phyloP scores from a whole-genome alignment of 1,284 basidiomycete genomes.

The Fomitiporia mediterranea region DNA sequence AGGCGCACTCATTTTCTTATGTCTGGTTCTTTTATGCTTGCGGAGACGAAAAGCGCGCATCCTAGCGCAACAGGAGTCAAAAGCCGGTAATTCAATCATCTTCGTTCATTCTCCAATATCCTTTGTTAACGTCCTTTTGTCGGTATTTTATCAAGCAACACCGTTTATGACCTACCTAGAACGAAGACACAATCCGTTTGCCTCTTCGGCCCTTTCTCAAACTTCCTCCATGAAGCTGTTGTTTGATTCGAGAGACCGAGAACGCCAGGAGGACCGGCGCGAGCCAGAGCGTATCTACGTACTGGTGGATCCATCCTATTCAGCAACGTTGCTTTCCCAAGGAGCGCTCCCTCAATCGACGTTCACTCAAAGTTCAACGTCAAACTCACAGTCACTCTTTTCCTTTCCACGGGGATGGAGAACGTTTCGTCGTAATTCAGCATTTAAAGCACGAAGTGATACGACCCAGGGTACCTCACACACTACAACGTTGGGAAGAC shows the following conservation, averaged over 20 bases:
- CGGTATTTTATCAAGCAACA: too few species aligned
- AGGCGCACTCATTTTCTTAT: background rate
- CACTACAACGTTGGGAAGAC: background rate
- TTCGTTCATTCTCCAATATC: background rate
- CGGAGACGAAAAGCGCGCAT: background rate
- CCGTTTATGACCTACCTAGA: background rate
- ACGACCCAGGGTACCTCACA: too few species aligned
- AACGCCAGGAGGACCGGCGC: background rate
- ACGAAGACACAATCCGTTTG: background rate
- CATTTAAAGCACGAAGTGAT: background rate
- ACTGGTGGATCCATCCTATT: background rate
- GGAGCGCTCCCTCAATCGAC: background rate
- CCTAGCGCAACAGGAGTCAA: background rate
- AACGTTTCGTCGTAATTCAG: background rate
- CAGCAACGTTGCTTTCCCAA: background rate
- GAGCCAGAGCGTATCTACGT: background rate
- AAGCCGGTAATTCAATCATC: background rate
- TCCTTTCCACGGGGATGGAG: background rate
- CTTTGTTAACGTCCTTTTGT: background rate
- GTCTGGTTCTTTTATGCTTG: background rate
- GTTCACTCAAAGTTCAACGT: background rate
- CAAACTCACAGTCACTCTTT: background rate
- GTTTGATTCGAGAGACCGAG: background rate
- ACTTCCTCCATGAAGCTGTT: background rate
- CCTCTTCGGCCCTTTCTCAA: background rate